Base-by-base conservation (phyloP, 2,329 filamentous ascomycete species). In the Alternaria ethzedia region DNA sequence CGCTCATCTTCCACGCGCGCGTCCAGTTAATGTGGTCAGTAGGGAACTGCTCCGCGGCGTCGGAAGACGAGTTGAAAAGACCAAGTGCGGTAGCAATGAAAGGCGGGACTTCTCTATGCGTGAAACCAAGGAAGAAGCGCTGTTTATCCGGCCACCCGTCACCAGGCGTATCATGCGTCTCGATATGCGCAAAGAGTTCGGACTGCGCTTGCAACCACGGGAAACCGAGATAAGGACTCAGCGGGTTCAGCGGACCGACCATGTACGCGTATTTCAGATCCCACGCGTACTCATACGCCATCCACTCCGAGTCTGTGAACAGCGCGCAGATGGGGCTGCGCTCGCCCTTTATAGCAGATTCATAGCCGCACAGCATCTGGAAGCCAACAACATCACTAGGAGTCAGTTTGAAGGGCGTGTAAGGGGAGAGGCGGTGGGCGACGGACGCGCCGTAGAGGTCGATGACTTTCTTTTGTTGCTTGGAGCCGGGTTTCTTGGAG, bases 51-150 rank as follows among this genome's bases (percentile, higher is more conserved):
- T 91, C 90, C 2, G 87, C 88, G 23, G 85, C 85, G 59, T 89
- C 88, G 65, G 88, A 82, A 1, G 86, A 88, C 72, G 89, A 89
- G 80, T 91, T 91, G 82, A 90, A 91, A 2, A 91, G 80, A 0
- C 89, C 89, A 75, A 91, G 84, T 0, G 89, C 88, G 0, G 90
- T 89, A 2, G 88, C 81, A 1, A 90, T 86, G 69, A 88, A 89
- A 1, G 89, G 89, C 0, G 89, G 89, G 4, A 91, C 81, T 75
- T 91, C 89, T 13, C 89, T 85, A 73, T 91, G 89, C 0, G 89
- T 91, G 79, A 91, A 91, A 62, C 86, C 88, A 41, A 91, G 82
- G 71, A 88, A 89, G 15, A 91, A 82, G 51, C 90, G 87, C 71
- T 91, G 85, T 20, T 78, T 73, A 9, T 72, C 67, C 2, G 74